Percentiles rank a stretch among this genome's conserved stretches.
Conservation (phyloP, 2,329 filamentous ascomycete genomes). For the Bipolaris oryzae region DNA sequence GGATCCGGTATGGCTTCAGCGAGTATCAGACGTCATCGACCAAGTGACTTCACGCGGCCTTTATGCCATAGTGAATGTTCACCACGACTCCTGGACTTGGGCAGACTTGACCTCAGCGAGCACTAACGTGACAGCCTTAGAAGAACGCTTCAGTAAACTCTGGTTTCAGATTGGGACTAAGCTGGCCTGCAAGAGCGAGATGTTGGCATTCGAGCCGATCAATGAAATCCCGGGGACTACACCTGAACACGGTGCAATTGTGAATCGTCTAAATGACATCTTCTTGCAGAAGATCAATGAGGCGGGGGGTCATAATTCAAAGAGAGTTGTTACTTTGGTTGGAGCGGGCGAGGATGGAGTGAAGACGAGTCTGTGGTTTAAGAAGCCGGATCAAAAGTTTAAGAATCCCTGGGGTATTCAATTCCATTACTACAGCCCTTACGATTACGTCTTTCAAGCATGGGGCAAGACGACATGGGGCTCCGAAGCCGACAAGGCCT, state of each 20-base stretch:
- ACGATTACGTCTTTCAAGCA: slow-evolving; percentile 49
- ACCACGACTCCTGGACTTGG: slow-evolving; percentile 67
- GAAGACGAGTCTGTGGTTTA: slow-evolving; percentile 63
- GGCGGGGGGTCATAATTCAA: slow-evolving; percentile 61
- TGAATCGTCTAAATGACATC: slow-evolving; percentile 63
- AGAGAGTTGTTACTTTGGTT: slow-evolving; percentile 63
- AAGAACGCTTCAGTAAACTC: slow-evolving; percentile 61
- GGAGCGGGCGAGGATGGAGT: slow-evolving; percentile 58
- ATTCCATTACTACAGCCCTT: slow-evolving; percentile 67
- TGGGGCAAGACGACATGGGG: slow-evolving; percentile 69
- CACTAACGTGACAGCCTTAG: slow-evolving; percentile 59
- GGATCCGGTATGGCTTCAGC: slow-evolving; percentile 61
- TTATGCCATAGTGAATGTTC: slow-evolving; percentile 63
- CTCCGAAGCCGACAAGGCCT: slow-evolving; percentile 59
- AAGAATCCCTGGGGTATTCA: slow-evolving; percentile 65
- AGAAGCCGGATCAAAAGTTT: slow-evolving; percentile 53
- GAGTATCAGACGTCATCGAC: slow-evolving; percentile 64
- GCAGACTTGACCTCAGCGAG: slow-evolving; percentile 56
- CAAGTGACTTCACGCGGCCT: slow-evolving; percentile 59
- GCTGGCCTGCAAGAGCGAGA: slow-evolving; percentile 60
- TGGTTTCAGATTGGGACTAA: slow-evolving; percentile 65
- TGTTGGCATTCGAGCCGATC: slow-evolving; percentile 64
- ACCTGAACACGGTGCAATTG: slow-evolving; percentile 55
- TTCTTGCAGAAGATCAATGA: slow-evolving; percentile 61
- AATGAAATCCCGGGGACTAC: slow-evolving; percentile 64